Conservation (phyloP, 352 stramenopile species). For the Blastocystis sp. region DNA sequence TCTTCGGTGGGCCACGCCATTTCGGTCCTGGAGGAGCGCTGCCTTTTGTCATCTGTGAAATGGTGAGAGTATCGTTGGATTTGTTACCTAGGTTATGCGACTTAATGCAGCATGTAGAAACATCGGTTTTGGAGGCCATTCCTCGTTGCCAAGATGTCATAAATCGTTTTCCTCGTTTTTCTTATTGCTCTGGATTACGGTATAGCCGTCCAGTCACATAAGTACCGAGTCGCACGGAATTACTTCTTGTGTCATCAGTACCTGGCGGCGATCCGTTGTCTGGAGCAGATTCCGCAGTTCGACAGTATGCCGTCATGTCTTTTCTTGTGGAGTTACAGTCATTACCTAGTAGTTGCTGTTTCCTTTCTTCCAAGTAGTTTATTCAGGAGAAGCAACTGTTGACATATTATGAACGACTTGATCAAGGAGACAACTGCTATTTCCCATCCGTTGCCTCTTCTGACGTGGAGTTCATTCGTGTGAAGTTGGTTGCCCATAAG, state of each 20-base stretch:
- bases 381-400: background rate
- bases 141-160: background rate
- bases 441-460: too few species aligned
- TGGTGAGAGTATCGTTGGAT: background rate
- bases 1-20: background rate
- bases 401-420: background rate
- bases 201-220: background rate
- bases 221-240: background rate
- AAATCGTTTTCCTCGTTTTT: background rate
- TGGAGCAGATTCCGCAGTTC: background rate
- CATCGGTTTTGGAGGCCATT: background rate
- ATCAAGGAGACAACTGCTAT: too few species aligned
- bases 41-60: background rate
- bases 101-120: background rate
- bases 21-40: background rate
- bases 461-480: too few species aligned
- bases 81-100: background rate
- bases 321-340: constrained; percentile 10
- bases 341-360: background rate
- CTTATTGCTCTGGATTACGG: background rate
- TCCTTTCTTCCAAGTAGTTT: background rate
- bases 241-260: background rate
- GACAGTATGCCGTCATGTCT: background rate
- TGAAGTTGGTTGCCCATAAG: too few species aligned
- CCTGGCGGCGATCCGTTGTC: background rate